A percentile compares a stretch with the other conserved stretches of the same genome.
These are phyloP conservation scores for Verticillium klebahnii DNA, from an alignment of 2,329 filamentous ascomycete genomes.

Conservation along the genomic window DNA sequence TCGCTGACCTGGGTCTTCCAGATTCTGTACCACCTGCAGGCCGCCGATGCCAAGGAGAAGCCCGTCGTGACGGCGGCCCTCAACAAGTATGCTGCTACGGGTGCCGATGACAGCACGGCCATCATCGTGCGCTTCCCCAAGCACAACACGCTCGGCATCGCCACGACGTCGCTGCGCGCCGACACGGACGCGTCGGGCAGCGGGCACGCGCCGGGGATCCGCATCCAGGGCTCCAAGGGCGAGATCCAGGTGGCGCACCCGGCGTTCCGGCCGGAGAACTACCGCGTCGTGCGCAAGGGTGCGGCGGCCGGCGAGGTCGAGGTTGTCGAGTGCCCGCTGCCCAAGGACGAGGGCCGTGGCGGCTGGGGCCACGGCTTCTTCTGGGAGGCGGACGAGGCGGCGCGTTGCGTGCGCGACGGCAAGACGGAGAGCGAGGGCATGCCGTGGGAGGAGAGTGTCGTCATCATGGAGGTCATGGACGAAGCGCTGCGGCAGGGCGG, in stretches of 20 bases:
- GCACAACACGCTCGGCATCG: slow-evolving; percentile 66
- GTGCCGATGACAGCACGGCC: slow-evolving; percentile 73
- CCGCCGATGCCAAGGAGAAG: slow-evolving; percentile 57
- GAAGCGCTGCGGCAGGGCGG: slow-evolving; percentile 48
- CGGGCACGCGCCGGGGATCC: slow-evolving; percentile 60
- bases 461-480: slow-evolving; percentile 75
- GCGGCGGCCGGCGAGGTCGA: slow-evolving; percentile 40
- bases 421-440: slow-evolving; percentile 69
- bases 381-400: slow-evolving; percentile 80
- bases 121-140: slow-evolving; percentile 72
- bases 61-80: slow-evolving; percentile 67
- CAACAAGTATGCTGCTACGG: slow-evolving; percentile 65
- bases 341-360: slow-evolving; percentile 40
- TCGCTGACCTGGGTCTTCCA: slow-evolving; percentile 89
- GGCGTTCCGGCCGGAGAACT: slow-evolving; percentile 64
- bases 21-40: slow-evolving; percentile 76
- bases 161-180: slow-evolving; percentile 60
- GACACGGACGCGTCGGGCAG: slow-evolving; percentile 51
- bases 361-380: slow-evolving; percentile 76
- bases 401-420: slow-evolving; percentile 69
- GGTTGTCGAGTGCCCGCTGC: slow-evolving; percentile 49
- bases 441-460: slow-evolving; percentile 70
- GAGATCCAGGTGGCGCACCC: slow-evolving; percentile 77
- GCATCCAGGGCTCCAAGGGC: slow-evolving; percentile 75
- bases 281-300: slow-evolving; percentile 55